phyloP scores from a whole-genome alignment of 2,329 filamentous ascomycete genomes.

The Aspergillus vadensis region DNA sequence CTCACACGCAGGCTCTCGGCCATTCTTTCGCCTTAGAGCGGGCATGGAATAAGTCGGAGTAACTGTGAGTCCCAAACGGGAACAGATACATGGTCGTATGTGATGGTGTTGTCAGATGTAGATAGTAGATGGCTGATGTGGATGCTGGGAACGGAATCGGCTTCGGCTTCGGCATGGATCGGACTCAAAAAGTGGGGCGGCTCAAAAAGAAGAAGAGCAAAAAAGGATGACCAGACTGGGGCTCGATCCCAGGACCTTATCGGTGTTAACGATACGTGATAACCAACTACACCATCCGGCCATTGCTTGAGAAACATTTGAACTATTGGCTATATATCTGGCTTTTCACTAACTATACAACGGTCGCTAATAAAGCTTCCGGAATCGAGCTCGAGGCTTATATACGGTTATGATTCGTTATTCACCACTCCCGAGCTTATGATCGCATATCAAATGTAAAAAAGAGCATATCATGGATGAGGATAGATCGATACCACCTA shows the following conservation, averaged over 20 bases:
- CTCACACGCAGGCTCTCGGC: conserved; percentile 7
- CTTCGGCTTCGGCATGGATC: conserved; percentile 1
- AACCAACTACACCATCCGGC: conserved; percentile 38
- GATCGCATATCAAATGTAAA: too few relatives aligned
- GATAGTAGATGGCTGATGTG: neutral
- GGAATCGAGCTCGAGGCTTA: too few relatives aligned
- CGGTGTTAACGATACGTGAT: conserved; percentile 32
- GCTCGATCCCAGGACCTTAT: conserved; percentile 13
- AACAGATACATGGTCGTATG: neutral
- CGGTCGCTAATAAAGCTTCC: too few relatives aligned
- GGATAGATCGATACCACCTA: too few relatives aligned
- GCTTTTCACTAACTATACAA: accelerated
- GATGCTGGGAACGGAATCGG: neutral
- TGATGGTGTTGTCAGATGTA: neutral
- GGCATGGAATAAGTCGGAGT: neutral
- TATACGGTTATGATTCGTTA: too few relatives aligned
- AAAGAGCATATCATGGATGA: too few relatives aligned
- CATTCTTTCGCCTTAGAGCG: neutral
- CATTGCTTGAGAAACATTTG: neutral
- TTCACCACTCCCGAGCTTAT: too few relatives aligned
- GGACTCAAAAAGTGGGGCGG: neutral
- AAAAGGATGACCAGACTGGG: conserved; percentile 9
- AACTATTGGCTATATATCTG: too few relatives aligned
- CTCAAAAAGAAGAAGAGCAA: neutral
- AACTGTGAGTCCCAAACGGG: neutral